These are phyloP conservation scores for Sphagnum contortum DNA, from an alignment of 225 moss, liverwort and hornwort genomes.

Conservation along the genomic window DNA sequence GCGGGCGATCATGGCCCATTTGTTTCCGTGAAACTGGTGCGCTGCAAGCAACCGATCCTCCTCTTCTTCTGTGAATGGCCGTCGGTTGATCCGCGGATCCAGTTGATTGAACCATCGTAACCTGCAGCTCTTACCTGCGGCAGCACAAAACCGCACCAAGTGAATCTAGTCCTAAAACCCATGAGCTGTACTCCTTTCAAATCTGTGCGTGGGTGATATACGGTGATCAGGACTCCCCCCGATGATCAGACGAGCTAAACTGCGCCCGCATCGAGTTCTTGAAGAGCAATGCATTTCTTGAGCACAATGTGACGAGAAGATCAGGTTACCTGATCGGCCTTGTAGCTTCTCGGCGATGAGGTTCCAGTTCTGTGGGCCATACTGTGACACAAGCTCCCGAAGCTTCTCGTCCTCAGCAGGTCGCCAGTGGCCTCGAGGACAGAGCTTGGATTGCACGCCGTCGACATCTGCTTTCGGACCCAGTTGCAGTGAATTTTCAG, in stretches of 20 bases:
- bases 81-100: slow-evolving; percentile 87
- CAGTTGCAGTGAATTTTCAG: slow-evolving; percentile 34
- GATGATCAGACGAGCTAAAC: too few relatives aligned
- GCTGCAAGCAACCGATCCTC: slow-evolving; percentile 80
- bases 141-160: not conserved
- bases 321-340: slow-evolving; percentile 76
- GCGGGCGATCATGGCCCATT: slow-evolving; percentile 98
- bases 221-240: too few relatives aligned
- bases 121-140: slow-evolving; percentile 93
- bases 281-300: too few relatives aligned
- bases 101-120: slow-evolving; percentile 96
- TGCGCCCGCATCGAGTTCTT: too few relatives aligned
- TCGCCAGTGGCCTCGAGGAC: slow-evolving; percentile 96
- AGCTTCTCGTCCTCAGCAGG: slow-evolving; percentile 93
- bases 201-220: too few relatives aligned
- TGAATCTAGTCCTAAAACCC: too few relatives aligned
- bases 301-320: too few relatives aligned
- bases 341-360: slow-evolving; percentile 90
- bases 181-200: too few relatives aligned
- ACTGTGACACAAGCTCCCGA: slow-evolving; percentile 74
- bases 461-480: slow-evolving; percentile 32
- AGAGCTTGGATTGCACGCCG: slow-evolving; percentile 84
- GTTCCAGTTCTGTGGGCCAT: slow-evolving; percentile 97
- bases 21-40: slow-evolving; percentile 92
- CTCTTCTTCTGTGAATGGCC: slow-evolving; percentile 88